Evolutionary conservation across 352 stramenopile species (phyloP).

Genomic region (Thraustochytrium sp.): DNA sequence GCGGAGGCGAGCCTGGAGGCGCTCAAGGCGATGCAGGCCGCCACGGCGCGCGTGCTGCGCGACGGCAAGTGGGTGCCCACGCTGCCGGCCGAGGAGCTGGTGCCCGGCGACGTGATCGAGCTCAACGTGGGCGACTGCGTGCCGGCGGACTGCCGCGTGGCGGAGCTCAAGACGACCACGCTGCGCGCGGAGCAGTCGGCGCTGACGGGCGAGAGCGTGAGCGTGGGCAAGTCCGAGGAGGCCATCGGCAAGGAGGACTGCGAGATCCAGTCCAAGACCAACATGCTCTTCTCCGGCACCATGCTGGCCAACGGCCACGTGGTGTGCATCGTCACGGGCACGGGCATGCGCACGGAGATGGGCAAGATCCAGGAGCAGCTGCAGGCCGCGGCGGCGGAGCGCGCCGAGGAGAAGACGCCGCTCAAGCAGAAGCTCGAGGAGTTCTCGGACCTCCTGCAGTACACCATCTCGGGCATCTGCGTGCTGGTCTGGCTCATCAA

Average conservation of each 20-base stretch:
- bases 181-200: conserved; percentile 89
- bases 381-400: conserved; percentile 79
- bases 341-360: conserved; percentile 97
- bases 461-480: conserved; percentile 88
- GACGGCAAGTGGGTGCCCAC: conserved; percentile 57
- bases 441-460: conserved; percentile 91
- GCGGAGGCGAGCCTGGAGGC: conserved; percentile 41
- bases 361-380: conserved; percentile 92
- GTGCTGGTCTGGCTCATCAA: conserved; percentile 83
- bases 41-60: conserved; percentile 65
- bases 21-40: conserved; percentile 36
- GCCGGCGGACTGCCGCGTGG: conserved; percentile 87
- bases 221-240: conserved; percentile 82
- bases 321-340: conserved; percentile 83
- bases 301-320: conserved; percentile 92
- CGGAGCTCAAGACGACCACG: conserved; percentile 86
- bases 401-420: conserved; percentile 82
- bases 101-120: conserved; percentile 93
- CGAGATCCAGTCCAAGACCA: conserved; percentile 76
- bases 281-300: conserved; percentile 95
- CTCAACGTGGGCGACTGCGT: conserved; percentile 95
- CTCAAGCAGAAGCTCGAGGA: conserved; percentile 96
- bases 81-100: conserved; percentile 77
- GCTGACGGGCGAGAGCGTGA: conserved; percentile 91
- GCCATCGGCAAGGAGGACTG: conserved; percentile 33